A percentile compares a stretch with the other conserved stretches of the same genome.
Evolutionary conservation across 768 basidiomycete species (phyloP).

Genomic region (Agrocybe chaxingu): DNA sequence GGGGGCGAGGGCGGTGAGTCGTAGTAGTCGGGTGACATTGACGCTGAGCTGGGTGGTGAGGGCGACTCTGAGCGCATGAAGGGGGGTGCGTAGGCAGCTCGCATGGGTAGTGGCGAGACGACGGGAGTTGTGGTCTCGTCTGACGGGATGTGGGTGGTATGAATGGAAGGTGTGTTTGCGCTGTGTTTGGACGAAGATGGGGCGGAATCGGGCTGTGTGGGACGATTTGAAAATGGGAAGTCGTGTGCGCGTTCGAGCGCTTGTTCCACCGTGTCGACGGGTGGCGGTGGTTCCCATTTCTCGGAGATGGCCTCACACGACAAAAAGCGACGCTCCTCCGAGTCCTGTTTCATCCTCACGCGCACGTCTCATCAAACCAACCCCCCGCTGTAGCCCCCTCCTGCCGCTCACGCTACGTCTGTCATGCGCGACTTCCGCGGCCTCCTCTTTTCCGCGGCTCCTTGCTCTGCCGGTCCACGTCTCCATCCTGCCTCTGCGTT

Average conservation of each 20-base stretch:
- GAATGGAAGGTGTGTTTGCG: constrained; percentile 1
- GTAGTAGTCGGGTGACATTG: constrained; percentile 38
- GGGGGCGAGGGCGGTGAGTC: constrained; percentile 41
- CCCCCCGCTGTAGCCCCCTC: too few species aligned
- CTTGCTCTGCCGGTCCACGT: too few species aligned
- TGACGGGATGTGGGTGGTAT: background rate
- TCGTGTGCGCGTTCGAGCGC: too few species aligned
- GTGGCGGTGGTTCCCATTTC: too few species aligned
- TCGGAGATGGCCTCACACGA: too few species aligned
- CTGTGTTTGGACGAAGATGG: constrained; percentile 3
- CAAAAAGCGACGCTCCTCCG: constrained; percentile 19
- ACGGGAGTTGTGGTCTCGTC: constrained; percentile 11
- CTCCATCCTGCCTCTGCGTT: too few species aligned
- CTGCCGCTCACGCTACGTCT: too few species aligned
- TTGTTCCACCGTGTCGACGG: too few species aligned
- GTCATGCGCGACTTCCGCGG: too few species aligned
- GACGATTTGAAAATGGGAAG: constrained; percentile 5
- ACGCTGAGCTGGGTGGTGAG: constrained; percentile 25
- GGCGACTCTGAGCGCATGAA: constrained; percentile 23
- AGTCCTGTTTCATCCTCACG: too few species aligned
- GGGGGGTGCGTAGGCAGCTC: constrained; percentile 15
- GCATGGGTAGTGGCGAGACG: constrained; percentile 21
- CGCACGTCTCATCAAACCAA: too few species aligned
- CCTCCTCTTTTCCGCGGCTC: too few species aligned
- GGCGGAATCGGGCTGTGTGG: constrained; percentile 3